phyloP scores from a whole-genome alignment of 148 eudicot genomes.

The Nepenthes gracilis region DNA sequence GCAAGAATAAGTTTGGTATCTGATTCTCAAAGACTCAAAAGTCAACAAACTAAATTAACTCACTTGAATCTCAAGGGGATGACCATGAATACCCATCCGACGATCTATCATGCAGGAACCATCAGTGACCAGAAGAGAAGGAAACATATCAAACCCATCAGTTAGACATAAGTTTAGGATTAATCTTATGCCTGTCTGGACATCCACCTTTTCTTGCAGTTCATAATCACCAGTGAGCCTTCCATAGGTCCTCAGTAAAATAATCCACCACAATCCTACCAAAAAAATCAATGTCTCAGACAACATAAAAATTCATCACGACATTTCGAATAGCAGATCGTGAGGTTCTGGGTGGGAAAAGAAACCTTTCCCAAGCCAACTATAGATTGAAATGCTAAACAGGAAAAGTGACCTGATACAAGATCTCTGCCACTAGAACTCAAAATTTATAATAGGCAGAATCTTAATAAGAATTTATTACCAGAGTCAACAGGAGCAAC shows the following conservation, averaged over 20 bases:
- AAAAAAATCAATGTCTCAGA: slow-evolving; percentile 4
- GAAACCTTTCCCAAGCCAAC: no score
- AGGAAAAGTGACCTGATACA: no score
- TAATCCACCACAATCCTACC: slow-evolving; percentile 93
- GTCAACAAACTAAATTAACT: slow-evolving; percentile 4
- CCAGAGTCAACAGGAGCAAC: slow-evolving; percentile 99
- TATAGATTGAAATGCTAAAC: no score
- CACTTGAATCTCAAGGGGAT: slow-evolving; percentile 95
- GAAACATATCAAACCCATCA: slow-evolving; percentile 98
- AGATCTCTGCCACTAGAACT: neutral
- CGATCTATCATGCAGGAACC: slow-evolving; percentile 99
- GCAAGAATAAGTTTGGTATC: neutral
- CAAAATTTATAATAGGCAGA: neutral
- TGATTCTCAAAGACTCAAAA: neutral
- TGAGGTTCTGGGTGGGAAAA: no score
- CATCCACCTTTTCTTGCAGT: slow-evolving; percentile 89
- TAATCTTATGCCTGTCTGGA: slow-evolving; percentile 80
- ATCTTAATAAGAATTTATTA: slow-evolving; percentile 10
- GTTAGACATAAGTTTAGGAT: slow-evolving; percentile 76
- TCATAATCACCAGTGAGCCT: slow-evolving; percentile 82
- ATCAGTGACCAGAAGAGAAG: slow-evolving; percentile 88
- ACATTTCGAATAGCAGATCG: neutral
- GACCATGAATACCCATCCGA: slow-evolving; percentile 98
- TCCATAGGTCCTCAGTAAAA: slow-evolving; percentile 75
- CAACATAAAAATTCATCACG: neutral